A percentile compares a stretch with the other conserved stretches of the same genome.
Evolutionary conservation across 2,329 filamentous ascomycete species (phyloP).

Genomic region (Akanthomyces lecanii): DNA sequence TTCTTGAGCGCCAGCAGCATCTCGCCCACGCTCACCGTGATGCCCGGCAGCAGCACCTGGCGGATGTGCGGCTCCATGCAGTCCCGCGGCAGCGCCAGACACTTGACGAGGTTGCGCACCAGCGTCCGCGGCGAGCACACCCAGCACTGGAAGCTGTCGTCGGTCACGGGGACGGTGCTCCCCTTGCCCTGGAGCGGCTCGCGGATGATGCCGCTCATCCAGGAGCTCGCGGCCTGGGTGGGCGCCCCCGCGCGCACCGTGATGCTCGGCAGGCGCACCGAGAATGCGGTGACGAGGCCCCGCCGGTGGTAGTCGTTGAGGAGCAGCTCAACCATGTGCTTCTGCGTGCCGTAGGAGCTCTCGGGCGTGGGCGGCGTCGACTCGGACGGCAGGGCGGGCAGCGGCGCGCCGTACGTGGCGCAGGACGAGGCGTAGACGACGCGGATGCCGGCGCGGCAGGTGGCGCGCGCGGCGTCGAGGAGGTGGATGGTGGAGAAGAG

Average conservation of each 20-base stretch:
- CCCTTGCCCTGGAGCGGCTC: conserved; percentile 46
- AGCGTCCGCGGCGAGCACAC: conserved; percentile 49
- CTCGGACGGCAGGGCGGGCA: conserved; percentile 40
- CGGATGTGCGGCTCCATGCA: conserved; percentile 24
- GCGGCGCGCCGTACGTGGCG: conserved; percentile 53
- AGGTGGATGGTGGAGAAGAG: conserved; percentile 50
- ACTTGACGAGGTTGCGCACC: conserved; percentile 43
- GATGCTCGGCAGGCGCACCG: conserved; percentile 54
- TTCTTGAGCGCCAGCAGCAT: conserved; percentile 48
- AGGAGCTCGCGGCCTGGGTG: conserved; percentile 54
- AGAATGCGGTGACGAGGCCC: conserved; percentile 53
- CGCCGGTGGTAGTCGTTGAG: conserved; percentile 34
- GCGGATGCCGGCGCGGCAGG: conserved; percentile 41
- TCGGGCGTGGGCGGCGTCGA: conserved; percentile 49
- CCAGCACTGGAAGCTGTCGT: conserved; percentile 43
- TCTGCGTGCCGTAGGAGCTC: conserved; percentile 55
- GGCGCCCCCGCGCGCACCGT: conserved; percentile 55
- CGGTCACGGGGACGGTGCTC: conserved; percentile 44
- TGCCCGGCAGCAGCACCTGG: conserved; percentile 48
- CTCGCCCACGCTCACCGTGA: conserved; percentile 49
- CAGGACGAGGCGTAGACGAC: conserved; percentile 57
- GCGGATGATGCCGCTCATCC: conserved; percentile 56
- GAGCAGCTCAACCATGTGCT: conserved; percentile 51
- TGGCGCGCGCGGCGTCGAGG: conserved; percentile 44
- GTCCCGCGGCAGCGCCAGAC: conserved; percentile 24